A percentile compares a stretch with the other conserved stretches of the same genome.
Evolutionary conservation across 2,329 filamentous ascomycete species (phyloP).

Genomic region (Diaporthe sp.): DNA sequence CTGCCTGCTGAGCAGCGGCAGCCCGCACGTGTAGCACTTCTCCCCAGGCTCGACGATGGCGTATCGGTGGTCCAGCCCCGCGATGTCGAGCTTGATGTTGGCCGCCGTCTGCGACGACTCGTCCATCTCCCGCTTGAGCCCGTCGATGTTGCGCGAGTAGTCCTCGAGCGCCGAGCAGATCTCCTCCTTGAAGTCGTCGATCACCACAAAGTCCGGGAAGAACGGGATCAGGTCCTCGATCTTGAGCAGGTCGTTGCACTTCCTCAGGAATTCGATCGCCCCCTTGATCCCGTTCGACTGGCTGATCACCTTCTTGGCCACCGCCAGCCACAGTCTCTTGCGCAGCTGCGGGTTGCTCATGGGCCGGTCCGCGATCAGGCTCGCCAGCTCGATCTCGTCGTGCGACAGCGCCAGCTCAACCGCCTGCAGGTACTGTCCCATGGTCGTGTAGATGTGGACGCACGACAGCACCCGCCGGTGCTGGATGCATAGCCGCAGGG

Average conservation of each 20-base stretch:
- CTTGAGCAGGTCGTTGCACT: slow-evolving; percentile 85
- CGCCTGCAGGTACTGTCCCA: slow-evolving; percentile 94
- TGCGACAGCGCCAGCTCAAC: slow-evolving; percentile 94
- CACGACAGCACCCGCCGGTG: slow-evolving; percentile 93
- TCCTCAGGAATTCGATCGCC: slow-evolving; percentile 92
- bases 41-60: slow-evolving; percentile 97
- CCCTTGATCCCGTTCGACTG: slow-evolving; percentile 89
- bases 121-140: slow-evolving; percentile 94
- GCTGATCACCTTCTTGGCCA: slow-evolving; percentile 93
- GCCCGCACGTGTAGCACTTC: slow-evolving; percentile 88
- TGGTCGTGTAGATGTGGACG: slow-evolving; percentile 96
- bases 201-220: slow-evolving; percentile 98
- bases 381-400: slow-evolving; percentile 89
- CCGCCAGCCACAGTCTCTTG: slow-evolving; percentile 95
- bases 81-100: slow-evolving; percentile 92
- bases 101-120: slow-evolving; percentile 89
- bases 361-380: slow-evolving; percentile 88
- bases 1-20: slow-evolving; percentile 89
- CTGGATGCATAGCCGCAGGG: slow-evolving; percentile 93
- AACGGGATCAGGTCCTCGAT: slow-evolving; percentile 99
- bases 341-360: slow-evolving; percentile 83
- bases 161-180: slow-evolving; percentile 95
- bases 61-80: slow-evolving; percentile 87
- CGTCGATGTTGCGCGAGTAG: slow-evolving; percentile 92
- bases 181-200: slow-evolving; percentile 99